Percentiles rank a stretch among this genome's conserved stretches.
Evolutionary conservation across 345 rosid genomes (phyloP).

Genomic region (Angophora floribunda): DNA sequence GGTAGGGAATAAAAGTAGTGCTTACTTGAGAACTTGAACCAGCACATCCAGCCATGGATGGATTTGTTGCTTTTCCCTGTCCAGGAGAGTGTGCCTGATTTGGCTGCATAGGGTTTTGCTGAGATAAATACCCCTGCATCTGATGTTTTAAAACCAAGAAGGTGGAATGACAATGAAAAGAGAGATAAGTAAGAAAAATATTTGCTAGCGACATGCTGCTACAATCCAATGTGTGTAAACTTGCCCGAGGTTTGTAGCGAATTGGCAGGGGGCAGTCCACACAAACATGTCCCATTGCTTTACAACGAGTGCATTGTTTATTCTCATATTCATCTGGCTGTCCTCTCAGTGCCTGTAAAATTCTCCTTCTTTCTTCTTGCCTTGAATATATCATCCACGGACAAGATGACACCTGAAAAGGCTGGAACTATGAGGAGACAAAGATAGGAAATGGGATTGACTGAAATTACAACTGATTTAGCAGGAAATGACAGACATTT

Average conservation of each 20-base stretch:
- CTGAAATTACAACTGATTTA: neutral
- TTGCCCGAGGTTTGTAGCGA: neutral
- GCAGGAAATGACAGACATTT: neutral
- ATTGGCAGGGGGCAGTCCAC: neutral
- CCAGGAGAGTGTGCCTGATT: neutral
- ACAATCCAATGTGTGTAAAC: neutral
- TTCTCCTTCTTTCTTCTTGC: neutral
- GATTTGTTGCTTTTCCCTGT: neutral
- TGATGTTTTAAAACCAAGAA: neutral
- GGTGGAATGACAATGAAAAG: neutral
- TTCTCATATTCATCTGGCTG: neutral
- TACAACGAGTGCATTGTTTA: neutral
- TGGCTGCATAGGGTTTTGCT: neutral
- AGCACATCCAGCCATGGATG: neutral
- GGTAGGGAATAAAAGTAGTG: neutral
- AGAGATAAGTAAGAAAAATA: neutral
- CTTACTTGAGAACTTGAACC: neutral
- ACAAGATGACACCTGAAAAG: neutral
- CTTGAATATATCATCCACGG: neutral
- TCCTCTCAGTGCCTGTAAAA: neutral
- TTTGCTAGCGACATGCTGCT: neutral
- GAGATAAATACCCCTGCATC: neutral
- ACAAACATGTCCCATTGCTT: neutral
- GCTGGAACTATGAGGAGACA: neutral
- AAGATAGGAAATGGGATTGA: neutral